Base-by-base conservation (phyloP, 106 monocot species). In the Phalaenopsis equestris region DNA sequence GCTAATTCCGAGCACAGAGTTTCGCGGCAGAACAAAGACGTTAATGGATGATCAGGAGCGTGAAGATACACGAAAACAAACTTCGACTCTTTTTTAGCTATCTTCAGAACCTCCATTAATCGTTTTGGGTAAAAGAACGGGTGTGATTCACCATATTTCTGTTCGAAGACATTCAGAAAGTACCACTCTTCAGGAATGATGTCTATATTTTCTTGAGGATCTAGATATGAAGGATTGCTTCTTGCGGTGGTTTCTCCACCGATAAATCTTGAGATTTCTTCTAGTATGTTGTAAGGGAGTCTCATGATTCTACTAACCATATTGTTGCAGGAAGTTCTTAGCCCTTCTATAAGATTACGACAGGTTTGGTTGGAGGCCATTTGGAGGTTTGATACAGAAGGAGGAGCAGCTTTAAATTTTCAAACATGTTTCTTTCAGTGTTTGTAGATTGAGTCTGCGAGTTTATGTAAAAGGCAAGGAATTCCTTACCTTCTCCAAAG, bases 21-120 rank as follows among this genome's bases (percentile, higher is more conserved):
- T 46, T 74, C 77, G 17, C 52, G 58, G 72, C 86, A 86, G 72
- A 86, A 86, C 6, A 77, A 21, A 46, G 68, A 48, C 0, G 83
- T 78, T 15, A 23, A 39, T 41, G 83, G 77, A n/a, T 77, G 17
- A 2, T 86, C 80, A 11, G 83, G 83, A 43, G 80, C 76, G 55
- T 86, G 83, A 58, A 86, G 77, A 76, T 83, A 86, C 37, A 86
- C 8, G 67, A 86, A 86, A 4, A 86, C 80, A 37, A 80, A 67
- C 86, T 83, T 80, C 3, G 76, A 77, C 83, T 86, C 80, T 10
- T 77, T 80, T 9, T 41, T 79, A 3, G 83, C 86, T 0, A 83
- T 79, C 77, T 73, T 75, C 46, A 80, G 72, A 67, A 56, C 83
- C 70, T 82, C 80, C 2, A 24, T 52, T 48, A 86, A 86, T 17